Base-by-base conservation (phyloP, 2,329 filamentous ascomycete genomes). In the Colletotrichum sp. region DNA sequence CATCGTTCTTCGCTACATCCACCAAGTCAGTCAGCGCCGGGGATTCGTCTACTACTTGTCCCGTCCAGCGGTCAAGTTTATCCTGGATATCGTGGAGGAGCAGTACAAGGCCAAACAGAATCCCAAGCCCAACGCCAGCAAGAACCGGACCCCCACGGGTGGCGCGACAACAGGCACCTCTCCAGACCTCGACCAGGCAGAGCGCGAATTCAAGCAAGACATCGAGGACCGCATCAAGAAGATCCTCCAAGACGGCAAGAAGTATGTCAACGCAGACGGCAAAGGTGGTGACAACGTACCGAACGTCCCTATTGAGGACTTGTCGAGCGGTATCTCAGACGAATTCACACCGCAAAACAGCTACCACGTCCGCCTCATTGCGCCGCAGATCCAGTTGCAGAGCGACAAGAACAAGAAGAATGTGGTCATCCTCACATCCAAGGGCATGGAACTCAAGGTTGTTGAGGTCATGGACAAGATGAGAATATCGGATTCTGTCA, bases 41-140 rank as follows among this genome's bases (percentile, higher is more conserved):
- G 98, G 97, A 68, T 99, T 99, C 82, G 93, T 99, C 34, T 99
- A 99, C 86, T 99, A 99, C 85, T 94, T 99, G 86, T 99, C 98
- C 13, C 92, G 96, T 63, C 93, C 96, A 77, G 98, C 97, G 5
- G 95, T 99, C 82, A 99, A 99, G 82, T 99, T 99, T 83, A 99
- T 99, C 74, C 88, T 99, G 12, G 97, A 99, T 83, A 98, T 99
- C 79, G 95, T 99, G 4, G 96, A 99, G 72, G 97, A 99, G 82
- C 96, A 98, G 83, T 92, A 92, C 79, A 97, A 94, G 83, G 91
- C 92, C 24, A 94, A 94, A 81, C 81, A 84, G 18, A 80, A 80
- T 43, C 81, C 84, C 9, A 81, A 80, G 4, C 77, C 81, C 5
- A 55, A 52, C n/a, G 43, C 70, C 4, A 77, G 79, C 30, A 78